Conservation (phyloP, 192 early-diverging fungal genomes). For the Rhizoclosmatium globosum region DNA sequence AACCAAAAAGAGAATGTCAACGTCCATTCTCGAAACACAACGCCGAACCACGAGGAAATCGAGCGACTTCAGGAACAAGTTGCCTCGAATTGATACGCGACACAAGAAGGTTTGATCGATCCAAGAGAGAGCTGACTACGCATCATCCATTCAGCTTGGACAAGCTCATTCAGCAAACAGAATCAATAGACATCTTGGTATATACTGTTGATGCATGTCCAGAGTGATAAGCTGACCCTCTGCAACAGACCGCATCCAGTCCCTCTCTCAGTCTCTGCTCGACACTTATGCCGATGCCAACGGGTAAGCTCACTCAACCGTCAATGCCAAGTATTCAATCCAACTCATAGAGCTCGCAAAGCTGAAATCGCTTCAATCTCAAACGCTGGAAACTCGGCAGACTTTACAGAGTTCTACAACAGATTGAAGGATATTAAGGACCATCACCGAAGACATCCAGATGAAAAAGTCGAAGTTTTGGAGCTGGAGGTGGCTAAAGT, state of each 20-base stretch:
- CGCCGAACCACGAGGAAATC: conserved; percentile 87
- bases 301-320: conserved; percentile 56
- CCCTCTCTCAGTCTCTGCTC: conserved; percentile 66
- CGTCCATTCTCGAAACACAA: conserved; percentile 67
- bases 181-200: conserved; percentile 65
- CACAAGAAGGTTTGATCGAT: conserved; percentile 65
- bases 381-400: conserved; percentile 51
- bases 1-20: background rate
- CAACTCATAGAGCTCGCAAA: conserved; percentile 60
- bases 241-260: conserved; percentile 68
- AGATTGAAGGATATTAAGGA: conserved; percentile 82
- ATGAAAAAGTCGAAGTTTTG: conserved; percentile 77
- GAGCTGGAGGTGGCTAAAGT: conserved; percentile 61
- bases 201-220: background rate
- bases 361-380: conserved; percentile 77
- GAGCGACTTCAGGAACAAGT: conserved; percentile 91
- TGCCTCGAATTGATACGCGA: conserved; percentile 79
- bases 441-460: conserved; percentile 81
- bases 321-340: background rate
- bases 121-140: no score
- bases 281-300: conserved; percentile 76
- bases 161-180: conserved; percentile 79
- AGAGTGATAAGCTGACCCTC: background rate
- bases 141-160: conserved; percentile 63
- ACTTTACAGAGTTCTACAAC: conserved; percentile 89